Evolutionary conservation across 768 basidiomycete species (phyloP), one percentile per base, ranked within the genome.

Genomic region (Mycena polygramma): DNA sequence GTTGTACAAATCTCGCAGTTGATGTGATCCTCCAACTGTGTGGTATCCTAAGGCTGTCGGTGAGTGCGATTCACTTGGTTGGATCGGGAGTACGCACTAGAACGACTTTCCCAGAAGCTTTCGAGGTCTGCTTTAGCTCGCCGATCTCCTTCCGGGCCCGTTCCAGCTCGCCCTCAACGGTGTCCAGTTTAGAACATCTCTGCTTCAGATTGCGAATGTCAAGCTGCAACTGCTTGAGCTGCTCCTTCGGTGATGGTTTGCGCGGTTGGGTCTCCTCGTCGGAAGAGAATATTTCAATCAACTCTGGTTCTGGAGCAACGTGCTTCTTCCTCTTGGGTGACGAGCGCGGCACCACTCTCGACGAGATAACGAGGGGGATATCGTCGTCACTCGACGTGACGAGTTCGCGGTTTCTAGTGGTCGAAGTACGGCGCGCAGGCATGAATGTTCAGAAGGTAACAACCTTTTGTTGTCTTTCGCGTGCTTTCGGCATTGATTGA

Each of bases 1-100:
- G 79, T 68, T 0, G 87, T 84, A 76, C 92, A 94, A 49, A 94
- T 87, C 68, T 91, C 91, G 75, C 92, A 94, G 49, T 79, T 83
- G 15, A 89, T 76, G 54, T 83, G 75, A 30, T 92, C 91, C 37
- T 89, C 87, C 0, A 93, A 69, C 43, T 84, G 73, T 0, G 78
- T 73, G n/a, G 79, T 30, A 68, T 85, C 81, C 89, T 89, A 55
- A 15, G 52, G 7, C 20, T 24, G 36, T 26, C 14, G 41, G 39
- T 57, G 65, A 63, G 57, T 9, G 49, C 57, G 19, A 46, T 61
- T 30, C 24, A 54, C 7, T 57, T 68, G 24, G 24, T 54, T 11
- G 30, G 24, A 54, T 22, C n/a, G 22, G 15, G 57, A 57, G 26
- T n/a, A 74, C 80, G 19, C 67, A 84, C 82, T 13, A 77, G 70